These are phyloP conservation scores for Perilla frutescens DNA, from an alignment of 257 asterid genomes.

Conservation along the genomic window DNA sequence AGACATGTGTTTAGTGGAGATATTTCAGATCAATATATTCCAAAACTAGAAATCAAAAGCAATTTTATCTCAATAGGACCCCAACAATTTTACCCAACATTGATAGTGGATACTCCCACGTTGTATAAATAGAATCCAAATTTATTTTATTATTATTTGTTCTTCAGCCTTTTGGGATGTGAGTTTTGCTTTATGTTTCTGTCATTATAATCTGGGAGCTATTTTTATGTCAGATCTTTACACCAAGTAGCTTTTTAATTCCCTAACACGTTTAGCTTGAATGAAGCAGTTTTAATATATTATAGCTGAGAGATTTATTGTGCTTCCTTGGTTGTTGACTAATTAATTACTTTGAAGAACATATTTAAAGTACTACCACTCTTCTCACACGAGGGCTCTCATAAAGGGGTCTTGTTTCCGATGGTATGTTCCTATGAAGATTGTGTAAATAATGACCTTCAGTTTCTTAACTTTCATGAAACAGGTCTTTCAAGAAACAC, in stretches of 20 bases:
- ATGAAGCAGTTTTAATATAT: neutral
- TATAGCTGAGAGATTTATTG: slow-evolving; percentile 8
- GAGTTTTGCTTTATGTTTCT: neutral
- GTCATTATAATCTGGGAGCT: neutral
- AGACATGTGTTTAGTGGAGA: neutral
- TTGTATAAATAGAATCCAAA: neutral
- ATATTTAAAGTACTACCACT: neutral
- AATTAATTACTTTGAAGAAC: neutral
- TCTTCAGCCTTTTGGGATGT: neutral
- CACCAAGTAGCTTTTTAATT: neutral
- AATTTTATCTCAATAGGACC: neutral
- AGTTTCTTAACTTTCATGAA: slow-evolving; percentile 23
- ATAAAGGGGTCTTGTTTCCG: neutral
- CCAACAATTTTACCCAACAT: neutral
- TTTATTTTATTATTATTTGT: neutral
- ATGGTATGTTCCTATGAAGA: slow-evolving; percentile 2
- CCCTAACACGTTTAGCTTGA: neutral
- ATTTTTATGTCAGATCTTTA: neutral
- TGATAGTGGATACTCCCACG: neutral
- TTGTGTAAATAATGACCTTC: slow-evolving; percentile 10
- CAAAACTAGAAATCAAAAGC: neutral
- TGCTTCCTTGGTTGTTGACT: neutral
- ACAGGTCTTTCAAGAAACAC: slow-evolving; percentile 90
- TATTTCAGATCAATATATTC: neutral
- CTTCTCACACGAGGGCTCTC: neutral